Evolutionary conservation across 2,329 filamentous ascomycete genomes (phyloP).

Genomic region (Fusarium sublunatum): DNA sequence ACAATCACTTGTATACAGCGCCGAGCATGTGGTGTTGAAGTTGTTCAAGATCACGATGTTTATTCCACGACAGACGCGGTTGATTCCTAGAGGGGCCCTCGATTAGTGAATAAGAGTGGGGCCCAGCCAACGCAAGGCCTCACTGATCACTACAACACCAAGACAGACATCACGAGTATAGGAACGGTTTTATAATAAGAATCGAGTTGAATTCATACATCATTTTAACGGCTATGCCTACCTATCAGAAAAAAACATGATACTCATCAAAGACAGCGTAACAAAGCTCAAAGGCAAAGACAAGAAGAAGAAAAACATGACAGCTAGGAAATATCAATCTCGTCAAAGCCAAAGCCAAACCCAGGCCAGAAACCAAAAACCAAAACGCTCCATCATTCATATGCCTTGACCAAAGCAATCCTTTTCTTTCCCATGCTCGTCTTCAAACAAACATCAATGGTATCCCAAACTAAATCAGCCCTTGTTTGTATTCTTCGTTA

Average conservation of each 20-base stretch:
- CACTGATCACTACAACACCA: not conserved
- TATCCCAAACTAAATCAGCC: slow-evolving; percentile 27
- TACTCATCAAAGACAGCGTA: slow-evolving; percentile 6
- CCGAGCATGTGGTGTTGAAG: not conserved
- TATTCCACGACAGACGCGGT: slow-evolving; percentile 6
- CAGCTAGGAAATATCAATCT: slow-evolving; percentile 9
- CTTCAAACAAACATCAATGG: slow-evolving; percentile 21
- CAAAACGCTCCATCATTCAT: slow-evolving; percentile 20
- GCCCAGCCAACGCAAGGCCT: not conserved
- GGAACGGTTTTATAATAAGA: not conserved
- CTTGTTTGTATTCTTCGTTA: slow-evolving; percentile 1
- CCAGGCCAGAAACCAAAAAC: not conserved
- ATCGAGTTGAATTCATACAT: slow-evolving; percentile 27
- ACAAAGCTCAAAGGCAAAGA: not conserved
- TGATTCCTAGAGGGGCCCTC: slow-evolving; percentile 10
- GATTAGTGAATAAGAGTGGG: slow-evolving; percentile 1
- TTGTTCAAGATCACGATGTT: slow-evolving; percentile 10
- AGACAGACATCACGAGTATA: not conserved
- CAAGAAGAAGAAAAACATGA: slow-evolving; percentile 11
- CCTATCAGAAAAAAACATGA: slow-evolving; percentile 12
- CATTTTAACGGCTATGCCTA: slow-evolving; percentile 8
- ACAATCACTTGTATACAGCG: not conserved
- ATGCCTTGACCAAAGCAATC: slow-evolving; percentile 15
- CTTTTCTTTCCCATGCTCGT: slow-evolving; percentile 3
- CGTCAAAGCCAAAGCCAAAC: slow-evolving; percentile 7